Evolutionary conservation across 176 grass and related monocot species (phyloP), one percentile per base, ranked within the genome.

Genomic region (Cymbopogon citratus): DNA sequence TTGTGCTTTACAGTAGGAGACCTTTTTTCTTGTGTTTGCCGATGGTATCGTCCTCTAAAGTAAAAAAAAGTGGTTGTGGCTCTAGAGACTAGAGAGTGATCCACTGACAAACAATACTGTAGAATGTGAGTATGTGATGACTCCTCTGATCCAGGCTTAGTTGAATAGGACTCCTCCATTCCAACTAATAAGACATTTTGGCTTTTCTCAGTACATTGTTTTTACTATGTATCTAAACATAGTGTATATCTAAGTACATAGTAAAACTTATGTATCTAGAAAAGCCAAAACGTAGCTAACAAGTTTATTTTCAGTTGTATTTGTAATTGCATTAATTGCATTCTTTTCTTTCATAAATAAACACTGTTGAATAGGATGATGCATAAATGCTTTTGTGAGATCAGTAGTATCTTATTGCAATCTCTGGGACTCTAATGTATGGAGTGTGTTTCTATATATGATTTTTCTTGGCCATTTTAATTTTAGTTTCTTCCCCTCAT

Each of bases 1-100:
- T 43, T 87, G 18, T 81, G 61, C 71, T 77, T 81, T 66, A 74
- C 69, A 60, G 33, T 74, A 75, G 45, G 75, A 78, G 69, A 69
- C 51, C 44, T 76, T 91, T 85, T 80, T 72, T 79, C 79, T 69
- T 57, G 60, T 82, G 85, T 69, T 84, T 72, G 61, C 67, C 78
- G 60, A 54, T 76, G 77, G 71, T 64, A 70, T 75, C 39, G 71
- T 48, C 25, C 82, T 75, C 39, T 79, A 71, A 76, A 65, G 63
- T 56, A 40, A 74, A 78, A 74, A 78, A 80, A 69, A 61, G 33
- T 69, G 31, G n/a, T 0, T 56, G 51, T 49, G 14, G 21, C 71
- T 61, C 62, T 54, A 81, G 71, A 81, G 34, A 77, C 62, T 54
- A 81, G 71, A 81, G 34, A 77, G 63, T 56, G 61, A 86, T 66